A percentile compares a stretch with the other conserved stretches of the same genome.
Evolutionary conservation across 2,329 filamentous ascomycete genomes (phyloP).

Genomic region (Cytospora paraplurivora): DNA sequence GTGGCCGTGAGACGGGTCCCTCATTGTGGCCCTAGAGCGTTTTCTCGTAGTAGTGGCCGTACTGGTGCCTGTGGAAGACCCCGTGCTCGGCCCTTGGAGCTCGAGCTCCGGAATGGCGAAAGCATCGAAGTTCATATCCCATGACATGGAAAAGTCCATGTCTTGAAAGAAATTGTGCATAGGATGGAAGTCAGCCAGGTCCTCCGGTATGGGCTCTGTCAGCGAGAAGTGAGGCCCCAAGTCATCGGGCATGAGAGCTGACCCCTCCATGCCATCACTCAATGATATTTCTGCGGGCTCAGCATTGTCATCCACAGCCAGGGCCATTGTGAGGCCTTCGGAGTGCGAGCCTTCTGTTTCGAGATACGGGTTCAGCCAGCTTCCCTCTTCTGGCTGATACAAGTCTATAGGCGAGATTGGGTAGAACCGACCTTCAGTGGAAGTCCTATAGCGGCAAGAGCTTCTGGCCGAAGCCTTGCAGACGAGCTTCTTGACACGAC

Average conservation of each 20-base stretch:
- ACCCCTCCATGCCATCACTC: slow-evolving; percentile 10
- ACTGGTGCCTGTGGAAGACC: slow-evolving; percentile 32
- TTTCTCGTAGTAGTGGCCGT: slow-evolving; percentile 28
- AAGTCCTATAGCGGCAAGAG: slow-evolving; percentile 28
- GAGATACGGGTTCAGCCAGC: slow-evolving; percentile 8
- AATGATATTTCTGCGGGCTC: slow-evolving; percentile 4
- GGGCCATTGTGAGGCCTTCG: slow-evolving; percentile 1
- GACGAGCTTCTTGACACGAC: slow-evolving; percentile 32
- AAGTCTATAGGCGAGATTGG: background rate
- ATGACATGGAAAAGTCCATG: slow-evolving; percentile 38
- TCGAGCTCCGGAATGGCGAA: slow-evolving; percentile 37
- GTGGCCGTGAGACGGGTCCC: slow-evolving; percentile 36
- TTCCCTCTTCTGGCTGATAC: background rate
- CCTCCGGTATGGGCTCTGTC: slow-evolving; percentile 34
- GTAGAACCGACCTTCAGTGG: slow-evolving; percentile 28
- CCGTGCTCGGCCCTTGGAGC: slow-evolving; percentile 34
- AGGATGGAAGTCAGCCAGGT: slow-evolving; percentile 36
- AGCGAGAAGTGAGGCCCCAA: slow-evolving; percentile 16
- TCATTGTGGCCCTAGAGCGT: slow-evolving; percentile 19
- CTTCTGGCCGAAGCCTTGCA: slow-evolving; percentile 33
- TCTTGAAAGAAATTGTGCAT: slow-evolving; percentile 37
- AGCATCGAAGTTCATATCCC: slow-evolving; percentile 38
- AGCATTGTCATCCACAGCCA: slow-evolving; percentile 12
- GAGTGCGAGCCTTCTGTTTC: slow-evolving; percentile 13
- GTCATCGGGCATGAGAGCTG: slow-evolving; percentile 18